Conservation (phyloP, 2,329 filamentous ascomycete species). For the Ophiostoma perfectum region DNA sequence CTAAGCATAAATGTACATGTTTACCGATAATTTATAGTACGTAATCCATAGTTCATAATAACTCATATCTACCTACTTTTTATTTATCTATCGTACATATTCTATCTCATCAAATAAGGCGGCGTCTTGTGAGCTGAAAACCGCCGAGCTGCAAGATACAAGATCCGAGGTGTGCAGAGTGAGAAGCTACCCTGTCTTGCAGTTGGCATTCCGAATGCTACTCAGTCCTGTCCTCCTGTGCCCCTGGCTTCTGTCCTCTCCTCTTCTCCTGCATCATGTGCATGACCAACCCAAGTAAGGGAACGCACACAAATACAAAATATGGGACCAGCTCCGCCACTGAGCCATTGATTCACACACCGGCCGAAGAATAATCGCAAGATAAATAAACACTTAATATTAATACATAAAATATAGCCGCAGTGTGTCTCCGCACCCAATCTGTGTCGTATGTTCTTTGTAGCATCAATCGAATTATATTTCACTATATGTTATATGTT, state of each 20-base stretch:
- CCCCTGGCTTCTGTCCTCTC: no score
- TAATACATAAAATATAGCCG: not conserved
- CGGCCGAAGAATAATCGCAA: not conserved
- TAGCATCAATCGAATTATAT: not conserved
- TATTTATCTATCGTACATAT: no score
- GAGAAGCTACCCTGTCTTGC: conserved; percentile 1
- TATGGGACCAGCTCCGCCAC: not conserved
- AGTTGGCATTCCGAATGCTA: conserved; percentile 4
- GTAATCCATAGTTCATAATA: no score
- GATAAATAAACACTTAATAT: not conserved
- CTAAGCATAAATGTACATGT: no score
- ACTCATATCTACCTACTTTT: no score
- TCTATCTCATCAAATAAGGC: not conserved
- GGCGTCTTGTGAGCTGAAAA: not conserved
- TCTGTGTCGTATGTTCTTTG: not conserved
- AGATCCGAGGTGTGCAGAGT: not conserved
- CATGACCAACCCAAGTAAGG: not conserved
- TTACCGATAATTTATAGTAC: no score
- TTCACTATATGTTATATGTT: not conserved
- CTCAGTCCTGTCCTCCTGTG: not conserved
- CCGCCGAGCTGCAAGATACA: not conserved
- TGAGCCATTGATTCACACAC: not conserved
- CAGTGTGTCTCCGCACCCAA: no score
- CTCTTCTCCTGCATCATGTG: no score
- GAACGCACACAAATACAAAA: not conserved